These are phyloP conservation scores for Termitomyces sp. DNA, from an alignment of 768 basidiomycete species.

Conservation along the genomic window DNA sequence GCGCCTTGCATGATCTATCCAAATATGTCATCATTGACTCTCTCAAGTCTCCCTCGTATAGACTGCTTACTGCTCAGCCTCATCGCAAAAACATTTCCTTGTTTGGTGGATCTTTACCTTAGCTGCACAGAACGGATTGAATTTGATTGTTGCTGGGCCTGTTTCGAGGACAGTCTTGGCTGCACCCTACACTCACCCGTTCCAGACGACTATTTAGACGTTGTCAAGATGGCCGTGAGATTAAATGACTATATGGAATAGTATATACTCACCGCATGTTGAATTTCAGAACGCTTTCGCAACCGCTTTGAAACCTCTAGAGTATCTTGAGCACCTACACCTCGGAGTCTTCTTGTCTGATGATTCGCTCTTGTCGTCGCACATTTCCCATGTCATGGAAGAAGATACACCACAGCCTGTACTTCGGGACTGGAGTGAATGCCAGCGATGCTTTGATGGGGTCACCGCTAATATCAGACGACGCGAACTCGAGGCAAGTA, in stretches of 20 bases:
- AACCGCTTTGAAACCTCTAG: constrained; percentile 41
- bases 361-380: constrained; percentile 42
- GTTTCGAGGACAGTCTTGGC: constrained; percentile 59
- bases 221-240: constrained; percentile 50
- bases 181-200: constrained; percentile 61
- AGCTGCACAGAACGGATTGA: constrained; percentile 60
- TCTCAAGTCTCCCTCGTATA: constrained; percentile 57
- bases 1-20: constrained; percentile 23
- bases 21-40: constrained; percentile 42
- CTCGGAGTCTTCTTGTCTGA: constrained; percentile 65
- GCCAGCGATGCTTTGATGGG: constrained; percentile 29
- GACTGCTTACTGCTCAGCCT: constrained; percentile 43
- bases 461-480: constrained; percentile 29
- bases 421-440: constrained; percentile 30
- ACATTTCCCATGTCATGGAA: constrained; percentile 39
- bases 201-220: constrained; percentile 43
- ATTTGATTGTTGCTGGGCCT: constrained; percentile 56
- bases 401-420: constrained; percentile 19
- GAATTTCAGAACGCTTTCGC: constrained; percentile 37
- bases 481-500: constrained; percentile 46
- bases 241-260: background rate
- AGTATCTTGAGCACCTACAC: constrained; percentile 44
- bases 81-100: constrained; percentile 45
- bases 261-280: background rate
- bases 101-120: constrained; percentile 46